Percentiles rank a stretch among this genome's conserved stretches.
phyloP scores from a whole-genome alignment of 2,329 filamentous ascomycete genomes.

The Teratosphaeria viscida region DNA sequence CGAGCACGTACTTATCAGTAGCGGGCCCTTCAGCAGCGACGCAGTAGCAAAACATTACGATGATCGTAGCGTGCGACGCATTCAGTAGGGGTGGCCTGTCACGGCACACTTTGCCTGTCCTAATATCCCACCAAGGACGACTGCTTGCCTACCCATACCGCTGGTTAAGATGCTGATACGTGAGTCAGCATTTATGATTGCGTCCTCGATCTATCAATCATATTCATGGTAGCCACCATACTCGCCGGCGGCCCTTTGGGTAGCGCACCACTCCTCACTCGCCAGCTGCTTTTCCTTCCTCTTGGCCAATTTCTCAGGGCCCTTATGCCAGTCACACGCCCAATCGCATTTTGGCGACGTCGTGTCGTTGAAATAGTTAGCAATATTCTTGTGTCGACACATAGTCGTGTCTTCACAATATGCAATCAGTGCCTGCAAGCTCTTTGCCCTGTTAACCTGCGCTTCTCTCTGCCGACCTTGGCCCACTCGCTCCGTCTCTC shows the following conservation, averaged over 20 bases:
- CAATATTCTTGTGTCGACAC: slow-evolving; percentile 69
- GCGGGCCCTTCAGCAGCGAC: background rate
- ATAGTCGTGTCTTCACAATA: slow-evolving; percentile 69
- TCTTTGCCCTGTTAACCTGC: slow-evolving; percentile 31
- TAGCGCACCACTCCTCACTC: slow-evolving; percentile 40
- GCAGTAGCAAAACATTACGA: too few relatives aligned
- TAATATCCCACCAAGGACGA: too few relatives aligned
- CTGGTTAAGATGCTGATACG: too few relatives aligned
- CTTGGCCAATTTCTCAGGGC: slow-evolving; percentile 23
- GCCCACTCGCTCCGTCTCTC: slow-evolving; percentile 27
- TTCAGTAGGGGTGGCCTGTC: too few relatives aligned
- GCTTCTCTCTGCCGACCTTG: slow-evolving; percentile 33
- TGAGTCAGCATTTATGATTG: background rate
- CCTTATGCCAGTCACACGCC: slow-evolving; percentile 41
- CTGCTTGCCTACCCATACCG: too few relatives aligned
- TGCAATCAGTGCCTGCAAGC: slow-evolving; percentile 49
- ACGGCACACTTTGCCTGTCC: too few relatives aligned
- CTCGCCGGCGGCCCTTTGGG: slow-evolving; percentile 34
- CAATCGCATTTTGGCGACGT: slow-evolving; percentile 29
- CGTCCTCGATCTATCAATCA: background rate
- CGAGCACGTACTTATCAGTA: background rate
- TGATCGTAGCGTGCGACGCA: too few relatives aligned
- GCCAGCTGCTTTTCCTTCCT: slow-evolving; percentile 35
- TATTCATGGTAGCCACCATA: slow-evolving; percentile 20
- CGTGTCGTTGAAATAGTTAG: slow-evolving; percentile 63